Percentiles rank a stretch among this genome's conserved stretches.
phyloP scores from a whole-genome alignment of 371 early-diverging fungal genomes.

The Apophysomyces ossiformis region DNA sequence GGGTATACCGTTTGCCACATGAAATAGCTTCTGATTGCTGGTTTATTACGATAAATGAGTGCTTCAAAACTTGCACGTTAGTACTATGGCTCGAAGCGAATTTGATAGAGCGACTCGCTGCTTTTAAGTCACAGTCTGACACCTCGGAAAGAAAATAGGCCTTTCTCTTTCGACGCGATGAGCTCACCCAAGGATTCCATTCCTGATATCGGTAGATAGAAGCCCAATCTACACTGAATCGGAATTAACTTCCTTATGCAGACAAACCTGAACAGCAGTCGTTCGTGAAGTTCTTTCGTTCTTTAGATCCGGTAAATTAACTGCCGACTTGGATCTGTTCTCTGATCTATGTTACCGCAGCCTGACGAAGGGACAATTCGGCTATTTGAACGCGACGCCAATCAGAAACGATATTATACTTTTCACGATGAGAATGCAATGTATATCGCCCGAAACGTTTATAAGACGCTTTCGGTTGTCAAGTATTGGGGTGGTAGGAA shows the following conservation, averaged over 20 bases:
- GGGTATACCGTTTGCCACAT: no score
- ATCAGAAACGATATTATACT: constrained; percentile 63
- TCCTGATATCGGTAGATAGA: constrained; percentile 13
- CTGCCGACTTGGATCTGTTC: neutral
- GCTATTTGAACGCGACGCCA: constrained; percentile 71
- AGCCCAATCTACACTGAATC: constrained; percentile 5
- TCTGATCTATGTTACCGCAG: constrained; percentile 17
- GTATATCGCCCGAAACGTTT: constrained; percentile 82
- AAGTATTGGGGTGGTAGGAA: constrained; percentile 82
- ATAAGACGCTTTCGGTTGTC: constrained; percentile 89
- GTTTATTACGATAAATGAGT: no score
- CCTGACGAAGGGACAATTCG: constrained; percentile 61
- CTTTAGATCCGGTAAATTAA: constrained; percentile 24
- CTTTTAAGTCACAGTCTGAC: no score
- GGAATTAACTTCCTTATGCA: constrained; percentile 11
- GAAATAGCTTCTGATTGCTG: no score
- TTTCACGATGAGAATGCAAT: constrained; percentile 91
- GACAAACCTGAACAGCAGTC: constrained; percentile 43
- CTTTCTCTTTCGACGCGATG: constrained; percentile 1
- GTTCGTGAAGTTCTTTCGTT: constrained; percentile 40
- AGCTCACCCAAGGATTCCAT: constrained; percentile 9
- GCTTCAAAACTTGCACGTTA: no score
- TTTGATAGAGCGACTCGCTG: no score
- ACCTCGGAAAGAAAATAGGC: neutral
- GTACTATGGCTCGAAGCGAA: no score